These are phyloP conservation scores for Earliella scabrosa DNA, from an alignment of 1,284 basidiomycete species.

Conservation along the genomic window DNA sequence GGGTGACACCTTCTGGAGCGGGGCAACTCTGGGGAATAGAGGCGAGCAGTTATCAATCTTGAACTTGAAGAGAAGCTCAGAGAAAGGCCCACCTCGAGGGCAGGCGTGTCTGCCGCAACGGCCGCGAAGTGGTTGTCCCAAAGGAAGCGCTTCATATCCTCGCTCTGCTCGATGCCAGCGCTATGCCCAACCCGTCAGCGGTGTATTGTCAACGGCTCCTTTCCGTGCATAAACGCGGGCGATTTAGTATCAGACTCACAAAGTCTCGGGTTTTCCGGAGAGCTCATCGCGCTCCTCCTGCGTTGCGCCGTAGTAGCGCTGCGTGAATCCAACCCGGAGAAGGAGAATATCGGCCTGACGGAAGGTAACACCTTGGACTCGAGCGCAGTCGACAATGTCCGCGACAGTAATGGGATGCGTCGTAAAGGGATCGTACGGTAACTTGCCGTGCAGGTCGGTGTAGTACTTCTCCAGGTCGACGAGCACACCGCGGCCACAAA, in stretches of 20 bases:
- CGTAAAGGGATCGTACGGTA: constrained; percentile 72
- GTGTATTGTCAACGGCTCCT: too few species aligned
- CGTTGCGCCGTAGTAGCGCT: constrained; percentile 53
- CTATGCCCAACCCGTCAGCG: constrained; percentile 36
- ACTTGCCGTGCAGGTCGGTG: constrained; percentile 42
- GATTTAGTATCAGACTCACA: too few species aligned
- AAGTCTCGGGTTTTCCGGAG: constrained; percentile 48
- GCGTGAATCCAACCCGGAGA: constrained; percentile 66
- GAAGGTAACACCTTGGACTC: constrained; percentile 52
- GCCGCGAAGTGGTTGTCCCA: constrained; percentile 83
- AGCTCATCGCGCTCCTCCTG: constrained; percentile 54
- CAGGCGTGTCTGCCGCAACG: constrained; percentile 74
- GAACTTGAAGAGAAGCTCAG: not conserved
- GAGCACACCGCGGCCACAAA: constrained; percentile 72
- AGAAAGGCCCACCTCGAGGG: constrained; percentile 57
- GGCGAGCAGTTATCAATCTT: too few species aligned
- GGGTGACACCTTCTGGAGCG: constrained; percentile 42
- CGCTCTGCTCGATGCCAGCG: constrained; percentile 70
- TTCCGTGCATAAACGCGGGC: too few species aligned
- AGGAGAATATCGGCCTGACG: constrained; percentile 64
- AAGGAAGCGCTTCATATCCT: constrained; percentile 74
- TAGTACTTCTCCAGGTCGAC: constrained; percentile 65
- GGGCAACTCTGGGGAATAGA: constrained; percentile 64
- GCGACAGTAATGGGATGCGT: constrained; percentile 58
- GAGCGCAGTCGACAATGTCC: constrained; percentile 65